phyloP scores from a whole-genome alignment of 2,329 filamentous ascomycete species.

The Aureobasidium leucospermi region DNA sequence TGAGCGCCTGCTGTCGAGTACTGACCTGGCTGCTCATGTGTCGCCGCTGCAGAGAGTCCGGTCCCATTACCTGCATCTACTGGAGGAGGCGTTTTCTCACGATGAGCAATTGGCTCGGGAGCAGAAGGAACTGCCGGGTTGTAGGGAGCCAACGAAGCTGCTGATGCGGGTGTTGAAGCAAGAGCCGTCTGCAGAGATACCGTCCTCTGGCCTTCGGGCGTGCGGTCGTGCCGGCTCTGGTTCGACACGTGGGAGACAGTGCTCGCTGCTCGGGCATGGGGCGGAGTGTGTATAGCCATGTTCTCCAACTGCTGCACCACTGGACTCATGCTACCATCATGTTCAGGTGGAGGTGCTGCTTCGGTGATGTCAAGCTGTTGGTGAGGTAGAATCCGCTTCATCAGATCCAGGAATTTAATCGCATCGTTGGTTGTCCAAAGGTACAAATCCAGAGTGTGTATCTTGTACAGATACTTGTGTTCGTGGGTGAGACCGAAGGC shows the following conservation, averaged over 20 bases:
- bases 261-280: slow-evolving; percentile 35
- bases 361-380: slow-evolving; percentile 57
- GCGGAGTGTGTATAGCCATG: slow-evolving; percentile 57
- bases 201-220: slow-evolving; percentile 18
- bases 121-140: slow-evolving; percentile 73
- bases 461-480: slow-evolving; percentile 70
- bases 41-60: slow-evolving; percentile 33
- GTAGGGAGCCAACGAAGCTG: slow-evolving; percentile 59
- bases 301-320: slow-evolving; percentile 69
- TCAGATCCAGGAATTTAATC: slow-evolving; percentile 59
- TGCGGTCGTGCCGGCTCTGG: slow-evolving; percentile 24
- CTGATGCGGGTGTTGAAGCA: slow-evolving; percentile 28
- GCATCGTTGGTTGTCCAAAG: slow-evolving; percentile 72
- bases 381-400: slow-evolving; percentile 57
- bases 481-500: slow-evolving; percentile 65
- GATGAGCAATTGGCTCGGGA: slow-evolving; percentile 62
- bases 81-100: slow-evolving; percentile 73
- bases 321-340: slow-evolving; percentile 51
- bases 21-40: slow-evolving; percentile 28
- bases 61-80: slow-evolving; percentile 53
- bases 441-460: slow-evolving; percentile 70
- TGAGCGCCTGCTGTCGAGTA: slow-evolving; percentile 19
- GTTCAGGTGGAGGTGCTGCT: slow-evolving; percentile 46
- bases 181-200: slow-evolving; percentile 10
- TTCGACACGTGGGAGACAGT: slow-evolving; percentile 21